These are phyloP conservation scores for Zymoseptoria tritici DNA, from an alignment of 2,329 filamentous ascomycete species.

Conservation along the genomic window DNA sequence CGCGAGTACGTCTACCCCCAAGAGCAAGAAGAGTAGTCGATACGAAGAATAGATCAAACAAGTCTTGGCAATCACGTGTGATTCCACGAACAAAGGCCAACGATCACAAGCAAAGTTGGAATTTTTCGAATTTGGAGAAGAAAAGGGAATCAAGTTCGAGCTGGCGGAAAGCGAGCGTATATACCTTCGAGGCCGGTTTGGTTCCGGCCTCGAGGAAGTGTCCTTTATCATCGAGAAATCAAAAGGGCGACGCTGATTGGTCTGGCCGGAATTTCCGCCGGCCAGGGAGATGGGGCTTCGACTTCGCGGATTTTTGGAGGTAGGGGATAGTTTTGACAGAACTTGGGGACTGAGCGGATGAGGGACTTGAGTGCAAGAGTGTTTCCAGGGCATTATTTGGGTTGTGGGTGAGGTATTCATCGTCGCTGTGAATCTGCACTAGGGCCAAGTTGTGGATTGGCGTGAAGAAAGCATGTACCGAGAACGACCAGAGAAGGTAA, in stretches of 20 bases:
- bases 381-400: too few relatives aligned
- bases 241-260: slow-evolving; percentile 10
- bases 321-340: too few relatives aligned
- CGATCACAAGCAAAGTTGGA: not conserved
- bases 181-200: slow-evolving; percentile 19
- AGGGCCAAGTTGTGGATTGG: not conserved
- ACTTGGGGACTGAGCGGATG: too few relatives aligned
- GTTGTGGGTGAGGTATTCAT: not conserved
- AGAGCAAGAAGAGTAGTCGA: not conserved
- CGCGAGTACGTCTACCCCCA: too few relatives aligned
- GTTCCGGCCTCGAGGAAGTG: slow-evolving; percentile 10
- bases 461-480: not conserved
- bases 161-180: slow-evolving; percentile 11
- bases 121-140: not conserved
- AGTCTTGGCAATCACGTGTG: slow-evolving; percentile 1
- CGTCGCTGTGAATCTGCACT: not conserved
- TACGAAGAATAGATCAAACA: slow-evolving; percentile 2
- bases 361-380: not conserved
- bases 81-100: not conserved
- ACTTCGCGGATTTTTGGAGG: not conserved
- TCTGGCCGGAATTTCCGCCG: slow-evolving; percentile 21
- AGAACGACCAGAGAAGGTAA: not conserved
- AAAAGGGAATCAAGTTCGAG: slow-evolving; percentile 12
- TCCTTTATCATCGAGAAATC: not conserved
- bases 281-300: slow-evolving; percentile 4